phyloP scores from a whole-genome alignment of 495 filamentous ascomycete genomes.

The Penicillium tannophilum region DNA sequence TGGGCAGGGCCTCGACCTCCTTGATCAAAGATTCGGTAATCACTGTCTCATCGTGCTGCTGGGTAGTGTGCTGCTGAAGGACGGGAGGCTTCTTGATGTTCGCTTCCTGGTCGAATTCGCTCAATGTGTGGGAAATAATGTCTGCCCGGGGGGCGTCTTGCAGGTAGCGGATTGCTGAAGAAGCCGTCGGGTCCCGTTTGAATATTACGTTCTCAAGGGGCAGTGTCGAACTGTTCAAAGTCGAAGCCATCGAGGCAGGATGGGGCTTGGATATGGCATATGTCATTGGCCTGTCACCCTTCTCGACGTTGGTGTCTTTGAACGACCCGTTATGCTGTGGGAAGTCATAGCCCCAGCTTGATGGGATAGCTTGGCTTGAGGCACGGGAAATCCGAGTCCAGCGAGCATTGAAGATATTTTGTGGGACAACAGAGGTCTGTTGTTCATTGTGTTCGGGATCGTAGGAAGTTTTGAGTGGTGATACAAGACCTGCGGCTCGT shows the following conservation, averaged over 20 bases:
- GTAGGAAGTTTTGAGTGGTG: not conserved
- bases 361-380: not conserved
- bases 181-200: not conserved
- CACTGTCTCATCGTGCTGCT: not conserved
- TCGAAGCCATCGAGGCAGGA: not conserved
- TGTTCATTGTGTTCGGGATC: not conserved
- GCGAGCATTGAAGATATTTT: not conserved
- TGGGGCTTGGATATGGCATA: not conserved
- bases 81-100: too few relatives aligned
- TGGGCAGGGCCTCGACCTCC: not conserved
- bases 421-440: not conserved
- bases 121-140: not conserved
- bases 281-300: not conserved
- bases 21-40: not conserved
- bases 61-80: too few relatives aligned
- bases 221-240: not conserved
- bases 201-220: not conserved
- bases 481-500: not conserved
- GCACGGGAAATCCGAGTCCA: not conserved
- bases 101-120: not conserved
- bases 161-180: not conserved
- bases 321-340: not conserved
- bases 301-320: not conserved
- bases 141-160: too few relatives aligned
- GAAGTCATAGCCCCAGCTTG: not conserved